Evolutionary conservation across 305 asterid species (phyloP).

Genomic region (Stenogyne calaminthoides): DNA sequence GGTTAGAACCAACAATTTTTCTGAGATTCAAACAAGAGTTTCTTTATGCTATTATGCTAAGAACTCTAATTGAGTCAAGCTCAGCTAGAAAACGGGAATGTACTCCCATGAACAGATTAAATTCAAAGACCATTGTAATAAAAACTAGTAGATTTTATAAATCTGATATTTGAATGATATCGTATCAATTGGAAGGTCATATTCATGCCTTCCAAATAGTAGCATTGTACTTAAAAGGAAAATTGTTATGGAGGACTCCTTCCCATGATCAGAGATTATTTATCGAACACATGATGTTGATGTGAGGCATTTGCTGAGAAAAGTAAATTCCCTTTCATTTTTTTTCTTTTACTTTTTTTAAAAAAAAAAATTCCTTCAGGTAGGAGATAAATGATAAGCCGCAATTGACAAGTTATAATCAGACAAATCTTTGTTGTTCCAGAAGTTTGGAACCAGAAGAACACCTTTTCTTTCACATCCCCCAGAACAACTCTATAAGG

Average conservation of each 20-base stretch:
- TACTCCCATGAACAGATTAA: conserved; percentile 2
- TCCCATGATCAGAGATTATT: neutral
- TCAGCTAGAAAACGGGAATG: neutral
- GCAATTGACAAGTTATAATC: conserved; percentile 5
- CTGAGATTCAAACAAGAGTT: neutral
- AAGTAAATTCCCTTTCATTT: neutral
- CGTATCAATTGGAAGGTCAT: neutral
- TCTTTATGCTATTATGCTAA: neutral
- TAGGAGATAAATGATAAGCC: conserved; percentile 3
- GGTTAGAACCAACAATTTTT: neutral
- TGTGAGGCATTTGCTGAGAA: conserved; percentile 14
- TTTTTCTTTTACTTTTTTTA: neutral
- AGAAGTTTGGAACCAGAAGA: conserved; percentile 10
- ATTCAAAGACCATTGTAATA: neutral
- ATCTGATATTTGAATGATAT: neutral
- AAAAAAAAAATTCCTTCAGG: neutral
- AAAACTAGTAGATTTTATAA: neutral
- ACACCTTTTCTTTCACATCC: conserved; percentile 87
- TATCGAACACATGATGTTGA: conserved; percentile 2
- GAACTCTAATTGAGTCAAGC: neutral
- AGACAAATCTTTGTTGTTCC: neutral
- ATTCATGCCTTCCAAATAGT: neutral
- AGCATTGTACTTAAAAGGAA: conserved; percentile 9
- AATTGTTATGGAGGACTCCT: neutral
- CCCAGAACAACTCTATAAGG: conserved; percentile 95